Conservation (phyloP, 2,329 filamentous ascomycete species). For the Cladophialophora bantiana region DNA sequence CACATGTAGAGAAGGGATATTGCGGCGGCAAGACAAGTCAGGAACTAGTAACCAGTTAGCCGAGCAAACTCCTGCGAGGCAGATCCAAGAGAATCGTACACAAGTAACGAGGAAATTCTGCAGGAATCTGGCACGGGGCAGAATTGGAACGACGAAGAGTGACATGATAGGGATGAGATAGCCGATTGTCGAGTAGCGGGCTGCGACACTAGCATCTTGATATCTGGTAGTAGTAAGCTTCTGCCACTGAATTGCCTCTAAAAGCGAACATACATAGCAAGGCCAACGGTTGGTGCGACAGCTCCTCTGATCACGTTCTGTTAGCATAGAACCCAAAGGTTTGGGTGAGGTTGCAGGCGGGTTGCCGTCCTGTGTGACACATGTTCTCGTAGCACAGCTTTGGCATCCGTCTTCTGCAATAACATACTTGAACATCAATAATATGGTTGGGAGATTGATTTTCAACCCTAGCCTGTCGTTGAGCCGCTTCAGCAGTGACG, state of each 20-base stretch:
- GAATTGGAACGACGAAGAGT: conserved; percentile 69
- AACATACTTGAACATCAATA: conserved; percentile 35
- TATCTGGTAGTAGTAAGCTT: conserved; percentile 39
- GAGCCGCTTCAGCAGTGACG: conserved; percentile 26
- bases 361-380: conserved; percentile 1
- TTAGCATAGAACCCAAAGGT: conserved; percentile 16
- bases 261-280: conserved; percentile 27
- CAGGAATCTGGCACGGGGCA: conserved; percentile 75
- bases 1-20: conserved; percentile 71
- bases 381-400: neutral
- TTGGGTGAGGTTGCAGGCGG: conserved; percentile 3
- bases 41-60: conserved; percentile 37
- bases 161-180: conserved; percentile 72
- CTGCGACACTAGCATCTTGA: conserved; percentile 63
- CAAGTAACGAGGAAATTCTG: conserved; percentile 72
- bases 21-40: conserved; percentile 65
- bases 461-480: conserved; percentile 30
- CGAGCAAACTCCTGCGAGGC: neutral
- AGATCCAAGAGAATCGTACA: conserved; percentile 39
- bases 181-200: conserved; percentile 51
- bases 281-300: conserved; percentile 30
- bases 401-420: neutral
- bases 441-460: conserved; percentile 26
- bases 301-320: conserved; percentile 22
- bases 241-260: neutral